Evolutionary conservation across 139 green algal species (phyloP).

Genomic region (Chlorella sp.): DNA sequence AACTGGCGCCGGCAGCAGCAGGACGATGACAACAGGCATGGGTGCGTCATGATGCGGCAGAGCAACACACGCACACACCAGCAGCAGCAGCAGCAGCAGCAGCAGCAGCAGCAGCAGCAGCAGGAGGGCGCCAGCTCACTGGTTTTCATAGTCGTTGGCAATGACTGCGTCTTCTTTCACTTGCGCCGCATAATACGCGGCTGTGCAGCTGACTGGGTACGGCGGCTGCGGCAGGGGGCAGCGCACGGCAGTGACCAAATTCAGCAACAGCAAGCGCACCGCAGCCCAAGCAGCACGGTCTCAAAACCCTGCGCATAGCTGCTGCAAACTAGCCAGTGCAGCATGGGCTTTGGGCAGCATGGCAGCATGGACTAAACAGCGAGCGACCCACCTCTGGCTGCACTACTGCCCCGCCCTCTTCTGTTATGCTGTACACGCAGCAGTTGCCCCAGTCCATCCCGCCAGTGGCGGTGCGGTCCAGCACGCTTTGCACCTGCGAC

Average conservation of each 20-base stretch:
- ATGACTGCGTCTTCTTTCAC: slow-evolving; percentile 34
- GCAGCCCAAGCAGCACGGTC: neutral
- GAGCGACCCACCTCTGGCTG: slow-evolving; percentile 19
- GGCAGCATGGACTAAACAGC: neutral
- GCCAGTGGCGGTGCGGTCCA: slow-evolving; percentile 13
- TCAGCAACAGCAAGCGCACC: too few relatives aligned
- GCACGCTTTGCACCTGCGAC: slow-evolving; percentile 12
- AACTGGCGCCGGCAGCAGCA: too few relatives aligned
- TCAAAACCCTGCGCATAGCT: neutral
- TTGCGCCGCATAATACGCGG: slow-evolving; percentile 52
- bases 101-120: neutral
- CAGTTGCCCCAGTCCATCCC: slow-evolving; percentile 35
- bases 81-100: neutral
- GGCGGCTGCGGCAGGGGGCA: neutral
- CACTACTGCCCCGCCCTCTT: slow-evolving; percentile 15
- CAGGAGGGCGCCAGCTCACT: neutral
- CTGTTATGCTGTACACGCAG: slow-evolving; percentile 32
- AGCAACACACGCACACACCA: neutral
- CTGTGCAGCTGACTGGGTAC: slow-evolving; percentile 55
- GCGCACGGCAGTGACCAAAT: neutral
- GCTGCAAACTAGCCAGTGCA: neutral
- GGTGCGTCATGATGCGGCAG: neutral
- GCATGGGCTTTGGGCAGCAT: neutral
- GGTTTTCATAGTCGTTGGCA: slow-evolving; percentile 42
- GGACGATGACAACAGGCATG: neutral